Evolutionary conservation across 805 yeast species (phyloP).

Genomic region (Candida sanyiensis): DNA sequence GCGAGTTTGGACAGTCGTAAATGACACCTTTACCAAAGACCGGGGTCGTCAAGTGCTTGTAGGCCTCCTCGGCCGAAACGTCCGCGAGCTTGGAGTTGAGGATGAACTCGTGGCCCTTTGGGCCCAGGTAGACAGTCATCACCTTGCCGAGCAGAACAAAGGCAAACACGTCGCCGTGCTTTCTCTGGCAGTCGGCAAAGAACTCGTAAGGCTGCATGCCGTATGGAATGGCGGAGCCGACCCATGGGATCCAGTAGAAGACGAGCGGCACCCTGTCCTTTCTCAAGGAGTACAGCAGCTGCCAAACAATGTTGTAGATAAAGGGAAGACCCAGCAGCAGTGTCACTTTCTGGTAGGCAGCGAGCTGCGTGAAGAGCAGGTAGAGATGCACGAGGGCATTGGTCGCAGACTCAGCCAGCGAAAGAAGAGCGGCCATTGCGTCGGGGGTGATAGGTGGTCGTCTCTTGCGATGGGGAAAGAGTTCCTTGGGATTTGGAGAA

Average conservation of each 20-base stretch:
- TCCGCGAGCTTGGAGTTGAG: slow-evolving; percentile 84
- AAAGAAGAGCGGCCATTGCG: slow-evolving; percentile 20
- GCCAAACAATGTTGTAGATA: slow-evolving; percentile 60
- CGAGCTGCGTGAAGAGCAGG: slow-evolving; percentile 27
- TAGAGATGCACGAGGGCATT: slow-evolving; percentile 14
- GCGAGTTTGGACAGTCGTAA: slow-evolving; percentile 90
- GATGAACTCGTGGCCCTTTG: slow-evolving; percentile 95
- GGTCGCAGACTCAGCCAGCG: slow-evolving; percentile 12
- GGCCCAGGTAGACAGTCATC: slow-evolving; percentile 95
- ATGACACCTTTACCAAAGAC: slow-evolving; percentile 97
- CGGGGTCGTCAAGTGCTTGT: slow-evolving; percentile 96
- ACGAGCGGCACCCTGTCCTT: slow-evolving; percentile 86
- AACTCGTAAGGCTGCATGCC: slow-evolving; percentile 94
- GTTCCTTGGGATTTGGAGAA: not conserved
- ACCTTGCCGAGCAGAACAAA: slow-evolving; percentile 83
- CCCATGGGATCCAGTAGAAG: slow-evolving; percentile 91
- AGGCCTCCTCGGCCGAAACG: slow-evolving; percentile 95
- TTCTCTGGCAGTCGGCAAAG: slow-evolving; percentile 68
- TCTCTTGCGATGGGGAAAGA: not conserved
- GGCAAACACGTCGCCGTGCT: slow-evolving; percentile 91
- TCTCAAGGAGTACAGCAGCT: slow-evolving; percentile 61
- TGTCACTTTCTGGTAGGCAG: slow-evolving; percentile 33
- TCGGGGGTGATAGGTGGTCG: not conserved
- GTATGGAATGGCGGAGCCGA: slow-evolving; percentile 83
- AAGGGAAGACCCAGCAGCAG: slow-evolving; percentile 44